These are phyloP conservation scores for Filobasidium floriforme DNA, from an alignment of 768 basidiomycete species.

Conservation along the genomic window DNA sequence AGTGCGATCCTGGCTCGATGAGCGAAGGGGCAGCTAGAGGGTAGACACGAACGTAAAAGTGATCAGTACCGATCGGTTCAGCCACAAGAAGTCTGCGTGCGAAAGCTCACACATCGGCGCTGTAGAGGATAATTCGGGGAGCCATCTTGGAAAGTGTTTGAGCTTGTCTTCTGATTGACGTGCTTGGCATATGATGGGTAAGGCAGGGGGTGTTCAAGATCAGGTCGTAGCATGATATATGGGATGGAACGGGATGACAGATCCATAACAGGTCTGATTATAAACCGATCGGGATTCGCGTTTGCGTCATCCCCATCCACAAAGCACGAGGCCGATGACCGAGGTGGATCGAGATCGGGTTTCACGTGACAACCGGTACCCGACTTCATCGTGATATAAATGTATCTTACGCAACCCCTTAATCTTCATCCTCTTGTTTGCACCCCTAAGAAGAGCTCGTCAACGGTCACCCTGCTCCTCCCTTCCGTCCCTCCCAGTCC, in stretches of 20 bases:
- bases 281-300: too few species aligned
- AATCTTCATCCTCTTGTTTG: neutral
- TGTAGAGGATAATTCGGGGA: constrained; percentile 24
- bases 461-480: neutral
- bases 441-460: neutral
- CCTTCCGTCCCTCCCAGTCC: constrained; percentile 32
- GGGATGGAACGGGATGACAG: too few species aligned
- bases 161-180: too few species aligned
- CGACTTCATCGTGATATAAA: neutral
- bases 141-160: neutral
- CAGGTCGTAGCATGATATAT: too few species aligned
- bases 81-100: neutral
- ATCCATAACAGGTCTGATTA: too few species aligned
- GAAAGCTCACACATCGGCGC: constrained; percentile 21
- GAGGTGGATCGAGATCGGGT: too few species aligned
- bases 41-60: neutral
- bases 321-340: too few species aligned
- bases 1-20: constrained; percentile 58
- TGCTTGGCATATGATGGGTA: neutral
- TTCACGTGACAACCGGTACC: neutral
- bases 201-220: too few species aligned
- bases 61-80: neutral
- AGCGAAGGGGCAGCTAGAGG: constrained; percentile 31
- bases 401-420: too few species aligned
- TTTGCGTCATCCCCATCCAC: too few species aligned